Evolutionary conservation across 192 early-diverging fungal species (phyloP), one percentile per base, ranked within the genome.

Genomic region (Coemansia reversa): DNA sequence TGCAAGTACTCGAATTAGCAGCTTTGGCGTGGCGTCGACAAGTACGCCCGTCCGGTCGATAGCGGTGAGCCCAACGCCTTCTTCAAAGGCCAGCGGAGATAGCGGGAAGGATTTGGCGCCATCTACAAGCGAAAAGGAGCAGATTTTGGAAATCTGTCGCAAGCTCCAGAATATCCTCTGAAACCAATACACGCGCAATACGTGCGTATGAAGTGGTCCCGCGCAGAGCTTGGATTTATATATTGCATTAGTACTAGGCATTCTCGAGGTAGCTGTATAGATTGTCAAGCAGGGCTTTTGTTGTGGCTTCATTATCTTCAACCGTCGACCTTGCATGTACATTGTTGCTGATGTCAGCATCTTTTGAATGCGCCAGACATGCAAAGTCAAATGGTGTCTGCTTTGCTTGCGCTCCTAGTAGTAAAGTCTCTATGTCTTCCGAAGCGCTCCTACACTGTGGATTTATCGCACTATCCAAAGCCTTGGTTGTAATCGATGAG

Each of bases 81-180:
- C 69, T 16, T 58, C 67, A 24, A 79, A 74, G 51, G 49, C 64
- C n/a, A 56, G 62, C 55, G 32, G 63, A 22, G 27, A 28, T 27
- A 24, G 57, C 50, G 59, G 63, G 58, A 78, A 66, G 60, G 70
- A 68, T 16, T 25, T 52, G n/a, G 48, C 55, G 54, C 18, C 60
- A 7, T 14, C 42, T 19, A 5, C 58, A 0, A 25, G 19, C 14
- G 76, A 79, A 24, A 67, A 62, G 53, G 76, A 79, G 32, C 76
- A 74, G 64, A 70, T 79, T 4, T 48, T 79, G 56, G 76, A 79
- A 4, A 79, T 79, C 45, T 79, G 76, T 52, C 76, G 76, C 65
- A 66, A 74, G 67, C 60, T 79, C 22, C 76, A 79, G 51, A 35
- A 70, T 23, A 58, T 79, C 24, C 60, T 79, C 22, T 79, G 33